Evolutionary conservation across 306 rosid species (phyloP), one percentile per base, ranked within the genome.

Genomic region (Ochetophila trinervis): DNA sequence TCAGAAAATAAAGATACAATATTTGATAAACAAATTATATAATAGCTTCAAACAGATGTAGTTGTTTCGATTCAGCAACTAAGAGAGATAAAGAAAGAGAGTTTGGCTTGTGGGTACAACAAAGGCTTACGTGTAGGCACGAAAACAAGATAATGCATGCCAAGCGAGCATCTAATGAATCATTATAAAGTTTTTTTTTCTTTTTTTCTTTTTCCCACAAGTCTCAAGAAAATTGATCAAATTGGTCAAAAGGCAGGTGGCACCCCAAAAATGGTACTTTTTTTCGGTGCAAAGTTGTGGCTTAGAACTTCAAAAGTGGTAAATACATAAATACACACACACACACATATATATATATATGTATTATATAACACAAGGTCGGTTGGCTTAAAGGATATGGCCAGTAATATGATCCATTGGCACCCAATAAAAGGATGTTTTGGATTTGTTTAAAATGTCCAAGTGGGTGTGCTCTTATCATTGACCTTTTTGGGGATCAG

Each of bases 341-440:
- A 61, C 7, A 61, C 5, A 11, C 2, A 8, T 40, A 9, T 6
- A 10, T 40, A 1, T 40, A 36, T 40, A 1, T 40, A 36, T 36
- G 1, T 36, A 36, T 36, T 35, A 35, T 35, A 37, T 37, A 37
- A 40, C 12, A 50, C 66, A 48, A 63, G 62, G 80, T 75, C 67
- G 81, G 85, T 82, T 40, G 10, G 77, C 80, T 75, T 82, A 79
- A n/a, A 53, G 72, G 67, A 57, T 80, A 36, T 68, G 14, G 45
- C 81, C 65, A 75, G 64, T 63, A 50, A 68, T 20, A 48, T 58
- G 22, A 65, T 65, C 66, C 62, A 60, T 72, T 73, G 76, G 80
- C 78, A 78, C 66, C 83, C 83, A 74, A 53, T 40, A 70, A 72
- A 82, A 65, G 75, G 71, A 32, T 70, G 72, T 64, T n/a, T 73